A percentile compares a stretch with the other conserved stretches of the same genome.
Conservation (phyloP, 805 yeast genomes). For the Maudiozyma bulderi region DNA sequence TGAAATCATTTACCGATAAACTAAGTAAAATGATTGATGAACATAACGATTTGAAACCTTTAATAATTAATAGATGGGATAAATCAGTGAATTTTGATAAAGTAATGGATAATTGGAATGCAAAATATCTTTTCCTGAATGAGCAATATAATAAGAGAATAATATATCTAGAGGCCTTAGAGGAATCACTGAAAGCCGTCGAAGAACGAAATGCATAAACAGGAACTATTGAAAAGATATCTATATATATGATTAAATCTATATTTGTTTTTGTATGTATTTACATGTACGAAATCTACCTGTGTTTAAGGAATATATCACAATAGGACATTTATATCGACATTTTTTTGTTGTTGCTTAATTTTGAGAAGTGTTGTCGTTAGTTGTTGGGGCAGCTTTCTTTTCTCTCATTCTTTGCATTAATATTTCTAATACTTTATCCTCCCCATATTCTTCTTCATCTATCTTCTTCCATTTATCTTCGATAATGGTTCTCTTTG, state of each 20-base stretch:
- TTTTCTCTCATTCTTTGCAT: conserved; percentile 33
- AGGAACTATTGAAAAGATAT: background rate
- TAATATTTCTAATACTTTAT: conserved; percentile 56
- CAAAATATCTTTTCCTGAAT: conserved; percentile 31
- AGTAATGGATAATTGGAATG: conserved; percentile 36
- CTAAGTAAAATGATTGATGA: conserved; percentile 33
- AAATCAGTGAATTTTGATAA: conserved; percentile 14
- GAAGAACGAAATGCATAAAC: background rate
- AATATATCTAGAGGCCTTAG: conserved; percentile 28
- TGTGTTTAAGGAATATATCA: background rate
- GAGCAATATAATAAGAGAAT: conserved; percentile 30
- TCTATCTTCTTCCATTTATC: conserved; percentile 50
- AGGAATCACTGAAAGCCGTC: conserved; percentile 14
- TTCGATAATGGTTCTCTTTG: conserved; percentile 46
- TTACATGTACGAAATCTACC: background rate
- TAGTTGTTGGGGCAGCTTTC: background rate
- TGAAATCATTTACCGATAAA: conserved; percentile 33
- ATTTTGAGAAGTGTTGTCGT: background rate
- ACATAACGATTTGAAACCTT: conserved; percentile 36
- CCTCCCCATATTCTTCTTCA: conserved; percentile 76
- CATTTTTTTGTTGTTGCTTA: background rate
- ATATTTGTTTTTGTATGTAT: background rate
- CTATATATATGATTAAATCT: background rate
- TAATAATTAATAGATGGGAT: conserved; percentile 32
- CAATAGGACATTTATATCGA: background rate